Percentiles rank a stretch among this genome's conserved stretches.
phyloP scores from a whole-genome alignment of 495 filamentous ascomycete genomes.

The Penicillium bialowiezense region DNA sequence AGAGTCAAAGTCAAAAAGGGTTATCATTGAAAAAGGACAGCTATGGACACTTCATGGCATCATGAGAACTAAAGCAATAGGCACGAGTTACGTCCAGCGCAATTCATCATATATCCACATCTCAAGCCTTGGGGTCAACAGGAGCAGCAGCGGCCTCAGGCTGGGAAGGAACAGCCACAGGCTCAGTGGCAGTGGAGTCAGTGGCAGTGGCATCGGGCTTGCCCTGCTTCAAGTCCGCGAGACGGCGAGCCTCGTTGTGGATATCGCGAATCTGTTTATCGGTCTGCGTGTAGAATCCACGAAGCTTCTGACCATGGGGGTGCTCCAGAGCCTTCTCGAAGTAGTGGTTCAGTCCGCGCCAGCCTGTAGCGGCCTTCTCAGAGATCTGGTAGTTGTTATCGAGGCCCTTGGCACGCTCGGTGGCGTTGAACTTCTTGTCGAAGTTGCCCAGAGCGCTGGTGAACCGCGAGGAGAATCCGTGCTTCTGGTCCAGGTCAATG shows the following conservation, averaged over 20 bases:
- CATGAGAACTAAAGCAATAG: slow-evolving; percentile 3
- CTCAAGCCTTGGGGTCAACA: slow-evolving; percentile 29
- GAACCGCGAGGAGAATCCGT: slow-evolving; percentile 79
- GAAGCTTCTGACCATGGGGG: slow-evolving; percentile 80
- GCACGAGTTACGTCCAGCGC: background rate
- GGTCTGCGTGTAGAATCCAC: slow-evolving; percentile 77
- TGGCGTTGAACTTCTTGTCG: slow-evolving; percentile 77
- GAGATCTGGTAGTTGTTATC: slow-evolving; percentile 75
- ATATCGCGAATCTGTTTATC: slow-evolving; percentile 89
- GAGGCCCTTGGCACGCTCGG: slow-evolving; percentile 69
- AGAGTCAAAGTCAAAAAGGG: too few relatives aligned
- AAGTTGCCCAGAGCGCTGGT: slow-evolving; percentile 67
- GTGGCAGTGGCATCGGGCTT: slow-evolving; percentile 39
- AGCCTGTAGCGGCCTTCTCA: slow-evolving; percentile 59
- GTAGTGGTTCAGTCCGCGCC: slow-evolving; percentile 70
- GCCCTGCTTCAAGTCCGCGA: slow-evolving; percentile 81
- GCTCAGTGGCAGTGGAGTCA: slow-evolving; percentile 13
- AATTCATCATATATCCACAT: background rate
- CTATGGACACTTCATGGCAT: slow-evolving; percentile 7
- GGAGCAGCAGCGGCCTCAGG: slow-evolving; percentile 24
- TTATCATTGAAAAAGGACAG: background rate
- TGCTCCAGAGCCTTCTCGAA: slow-evolving; percentile 89
- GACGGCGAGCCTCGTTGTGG: slow-evolving; percentile 79
- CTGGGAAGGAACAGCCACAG: slow-evolving; percentile 14
- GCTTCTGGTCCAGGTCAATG: slow-evolving; percentile 85